Evolutionary conservation across 73 alveolate genomes (phyloP).

Genomic region (Breviolum minutum): DNA sequence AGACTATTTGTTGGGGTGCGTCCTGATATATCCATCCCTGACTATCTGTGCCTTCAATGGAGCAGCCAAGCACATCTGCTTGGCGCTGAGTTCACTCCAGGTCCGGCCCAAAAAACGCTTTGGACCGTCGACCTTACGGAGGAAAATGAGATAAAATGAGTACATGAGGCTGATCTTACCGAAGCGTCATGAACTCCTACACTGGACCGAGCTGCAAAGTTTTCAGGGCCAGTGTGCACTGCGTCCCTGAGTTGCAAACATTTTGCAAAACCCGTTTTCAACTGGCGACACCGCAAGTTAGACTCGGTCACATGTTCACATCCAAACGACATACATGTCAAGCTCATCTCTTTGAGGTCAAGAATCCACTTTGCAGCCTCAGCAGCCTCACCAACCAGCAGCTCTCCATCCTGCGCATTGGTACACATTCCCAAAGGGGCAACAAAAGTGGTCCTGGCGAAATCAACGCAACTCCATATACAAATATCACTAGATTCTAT

Average conservation of each 20-base stretch:
- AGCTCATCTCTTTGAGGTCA: background rate
- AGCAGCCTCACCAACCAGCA: slow-evolving; percentile 14
- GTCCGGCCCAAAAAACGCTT: slow-evolving; percentile 1
- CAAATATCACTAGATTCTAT: too few species aligned
- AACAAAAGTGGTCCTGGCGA: too few species aligned
- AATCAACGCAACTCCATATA: background rate
- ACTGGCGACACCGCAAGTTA: too few species aligned
- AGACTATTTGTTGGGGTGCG: too few species aligned
- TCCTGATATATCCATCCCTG: too few species aligned
- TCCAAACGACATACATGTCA: background rate
- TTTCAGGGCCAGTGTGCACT: background rate
- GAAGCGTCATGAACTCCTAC: too few species aligned
- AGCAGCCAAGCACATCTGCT: background rate
- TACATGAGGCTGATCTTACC: background rate
- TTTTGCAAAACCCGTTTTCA: background rate
- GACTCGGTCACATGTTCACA: background rate
- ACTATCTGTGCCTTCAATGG: background rate
- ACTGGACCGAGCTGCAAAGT: background rate
- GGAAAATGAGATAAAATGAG: background rate
- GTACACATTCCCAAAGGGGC: background rate
- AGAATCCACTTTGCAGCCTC: slow-evolving; percentile 18
- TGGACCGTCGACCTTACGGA: background rate
- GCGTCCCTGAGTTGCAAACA: background rate
- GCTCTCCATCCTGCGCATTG: slow-evolving; percentile 13
- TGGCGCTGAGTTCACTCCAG: background rate